Evolutionary conservation across 495 filamentous ascomycete species (phyloP), one percentile per base, ranked within the genome.

Genomic region (Podospora pseudopauciseta): DNA sequence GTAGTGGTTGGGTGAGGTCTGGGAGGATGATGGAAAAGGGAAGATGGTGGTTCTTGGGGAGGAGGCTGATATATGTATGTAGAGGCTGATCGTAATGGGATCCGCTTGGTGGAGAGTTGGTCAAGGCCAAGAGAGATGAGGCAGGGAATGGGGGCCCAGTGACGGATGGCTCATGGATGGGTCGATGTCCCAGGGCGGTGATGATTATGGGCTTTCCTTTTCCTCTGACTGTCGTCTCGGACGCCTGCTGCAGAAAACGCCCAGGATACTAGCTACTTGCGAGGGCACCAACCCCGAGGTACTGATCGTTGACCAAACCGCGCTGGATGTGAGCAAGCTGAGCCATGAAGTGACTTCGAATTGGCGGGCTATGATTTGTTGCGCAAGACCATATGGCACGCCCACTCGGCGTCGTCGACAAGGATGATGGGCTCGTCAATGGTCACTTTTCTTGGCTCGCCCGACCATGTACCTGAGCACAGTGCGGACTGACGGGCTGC

Each of bases 21-120:
- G 65, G 18, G 61, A 34, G 61, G 28, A 63, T 62, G 58, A 67
- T 64, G 65, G 64, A 19, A 54, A 27, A 68, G 59, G 44, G 70
- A 65, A 39, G 49, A 44, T 9, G n/a, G 20, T 9, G 20, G 5
- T 61, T 27, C 63, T 27, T 66, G 59, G 67, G 71, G 71, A 65
- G 23, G 72, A 56, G 68, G 30, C 66, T 49, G 68, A 71, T 78
- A 78, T 77, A 73, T 78, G 75, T 78, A 78, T 70, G 39, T 49
- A 49, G 39, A 69, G 70, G 70, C 61, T 60, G 61, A 64, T 62
- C 54, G 34, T 65, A 61, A 57, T 23, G 60, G 64, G 57, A 67
- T 53, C 59, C 49, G 65, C 53, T 62, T 65, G 66, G 69, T 64
- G 59, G 73, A 70, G 67, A 32, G 20, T 34, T 53, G 61, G 56